Evolutionary conservation across 106 monocot species (phyloP).

Genomic region (Vanilla planifolia): DNA sequence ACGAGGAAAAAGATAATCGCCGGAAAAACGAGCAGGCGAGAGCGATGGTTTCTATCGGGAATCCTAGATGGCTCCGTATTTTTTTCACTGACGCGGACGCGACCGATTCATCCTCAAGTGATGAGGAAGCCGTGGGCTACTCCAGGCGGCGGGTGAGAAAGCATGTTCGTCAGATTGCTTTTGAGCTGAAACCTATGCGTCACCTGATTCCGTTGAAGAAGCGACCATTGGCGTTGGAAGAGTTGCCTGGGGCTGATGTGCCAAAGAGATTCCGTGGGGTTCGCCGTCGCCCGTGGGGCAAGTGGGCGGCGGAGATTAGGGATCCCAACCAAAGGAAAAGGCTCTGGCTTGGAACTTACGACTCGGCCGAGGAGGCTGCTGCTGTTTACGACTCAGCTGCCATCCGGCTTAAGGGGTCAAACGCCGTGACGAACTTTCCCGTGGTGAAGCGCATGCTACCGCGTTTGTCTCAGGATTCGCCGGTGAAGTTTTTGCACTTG

Average conservation of each 20-base stretch:
- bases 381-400: constrained; percentile 17
- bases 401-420: constrained; percentile 11
- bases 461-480: neutral
- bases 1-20: neutral
- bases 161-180: constrained; percentile 16
- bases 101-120: constrained; percentile 18
- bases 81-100: constrained; percentile 21
- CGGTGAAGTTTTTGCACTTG: no score
- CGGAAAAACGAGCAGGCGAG: neutral
- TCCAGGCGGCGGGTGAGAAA: neutral
- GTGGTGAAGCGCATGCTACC: neutral
- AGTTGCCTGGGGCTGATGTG: neutral
- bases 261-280: constrained; percentile 17
- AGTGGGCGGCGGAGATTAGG: constrained; percentile 52
- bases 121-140: neutral
- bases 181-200: neutral
- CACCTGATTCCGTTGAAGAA: neutral
- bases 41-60: neutral
- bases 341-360: constrained; percentile 22
- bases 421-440: constrained; percentile 20
- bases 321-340: constrained; percentile 16
- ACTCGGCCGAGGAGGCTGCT: constrained; percentile 21
- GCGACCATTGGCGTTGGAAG: neutral
- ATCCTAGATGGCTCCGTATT: constrained; percentile 2
- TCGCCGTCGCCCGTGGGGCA: constrained; percentile 32